Evolutionary conservation across 495 filamentous ascomycete genomes (phyloP).

Genomic region (Daldinia grandis): DNA sequence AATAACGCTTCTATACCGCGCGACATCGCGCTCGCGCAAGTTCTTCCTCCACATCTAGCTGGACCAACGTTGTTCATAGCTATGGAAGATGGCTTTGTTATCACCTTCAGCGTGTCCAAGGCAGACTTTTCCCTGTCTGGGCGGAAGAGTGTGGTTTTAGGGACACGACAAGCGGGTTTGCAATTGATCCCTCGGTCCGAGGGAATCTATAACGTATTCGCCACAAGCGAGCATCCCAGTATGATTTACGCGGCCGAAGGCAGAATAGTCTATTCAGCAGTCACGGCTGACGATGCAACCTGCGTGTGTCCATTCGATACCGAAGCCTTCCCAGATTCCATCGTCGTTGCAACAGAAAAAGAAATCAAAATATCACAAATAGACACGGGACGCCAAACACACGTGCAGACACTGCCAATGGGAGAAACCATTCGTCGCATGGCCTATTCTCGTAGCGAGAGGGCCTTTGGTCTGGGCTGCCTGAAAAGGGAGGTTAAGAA

Average conservation of each 20-base stretch:
- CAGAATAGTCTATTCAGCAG: constrained; percentile 88
- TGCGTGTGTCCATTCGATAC: constrained; percentile 83
- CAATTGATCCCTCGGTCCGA: constrained; percentile 72
- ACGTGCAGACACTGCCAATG: constrained; percentile 80
- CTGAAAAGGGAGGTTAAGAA: constrained; percentile 67
- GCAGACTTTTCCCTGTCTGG: constrained; percentile 66
- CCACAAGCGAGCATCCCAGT: constrained; percentile 91
- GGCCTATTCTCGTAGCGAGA: constrained; percentile 80
- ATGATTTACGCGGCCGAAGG: constrained; percentile 90
- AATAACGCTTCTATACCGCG: constrained; percentile 80
- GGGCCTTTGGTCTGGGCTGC: constrained; percentile 86
- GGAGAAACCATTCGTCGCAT: constrained; percentile 86
- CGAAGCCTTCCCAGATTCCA: constrained; percentile 79
- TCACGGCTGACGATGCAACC: constrained; percentile 88
- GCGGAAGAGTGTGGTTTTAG: constrained; percentile 83
- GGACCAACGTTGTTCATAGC: constrained; percentile 84
- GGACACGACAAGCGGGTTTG: constrained; percentile 83
- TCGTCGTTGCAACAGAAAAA: constrained; percentile 78
- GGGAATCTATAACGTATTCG: constrained; percentile 82
- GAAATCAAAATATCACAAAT: constrained; percentile 84
- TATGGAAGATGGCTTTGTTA: constrained; percentile 93
- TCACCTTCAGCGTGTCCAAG: constrained; percentile 80
- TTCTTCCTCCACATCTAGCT: constrained; percentile 62
- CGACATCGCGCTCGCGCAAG: constrained; percentile 77
- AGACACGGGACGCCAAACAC: constrained; percentile 85